A percentile compares a stretch with the other conserved stretches of the same genome.
These are phyloP conservation scores for Nemania sp. DNA, from an alignment of 2,329 filamentous ascomycete species.

Conservation along the genomic window DNA sequence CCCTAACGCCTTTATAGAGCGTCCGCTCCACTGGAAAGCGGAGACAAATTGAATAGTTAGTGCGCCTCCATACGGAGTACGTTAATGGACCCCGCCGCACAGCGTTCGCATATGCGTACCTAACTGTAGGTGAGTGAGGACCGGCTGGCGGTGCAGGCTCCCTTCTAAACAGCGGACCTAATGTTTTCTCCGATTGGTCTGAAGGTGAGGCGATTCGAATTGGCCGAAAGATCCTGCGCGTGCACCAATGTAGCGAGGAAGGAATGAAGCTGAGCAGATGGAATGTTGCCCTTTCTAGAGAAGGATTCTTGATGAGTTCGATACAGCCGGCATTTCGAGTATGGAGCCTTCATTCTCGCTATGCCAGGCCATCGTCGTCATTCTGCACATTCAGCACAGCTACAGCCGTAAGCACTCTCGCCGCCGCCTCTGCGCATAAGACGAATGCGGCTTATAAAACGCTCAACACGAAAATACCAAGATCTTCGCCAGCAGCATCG, in stretches of 20 bases:
- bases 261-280: too few relatives aligned
- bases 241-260: background rate
- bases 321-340: conserved; percentile 30
- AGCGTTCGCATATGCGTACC: too few relatives aligned
- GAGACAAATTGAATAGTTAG: too few relatives aligned
- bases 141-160: background rate
- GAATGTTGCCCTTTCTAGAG: conserved; percentile 13
- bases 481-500: background rate
- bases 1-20: too few relatives aligned
- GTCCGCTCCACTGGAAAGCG: too few relatives aligned
- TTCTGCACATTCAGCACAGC: conserved; percentile 7
- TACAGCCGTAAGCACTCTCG: conserved; percentile 1
- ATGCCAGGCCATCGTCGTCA: conserved; percentile 30
- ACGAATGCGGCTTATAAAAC: conserved; percentile 10
- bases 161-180: background rate
- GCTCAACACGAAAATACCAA: background rate
- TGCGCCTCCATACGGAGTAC: too few relatives aligned
- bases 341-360: conserved; percentile 35
- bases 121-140: too few relatives aligned
- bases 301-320: conserved; percentile 34
- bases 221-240: background rate
- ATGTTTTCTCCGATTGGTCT: conserved; percentile 8
- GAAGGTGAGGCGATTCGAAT: background rate
- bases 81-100: too few relatives aligned
- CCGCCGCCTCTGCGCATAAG: background rate